phyloP scores from a whole-genome alignment of 352 stramenopile genomes.

The Pythium periplocum region DNA sequence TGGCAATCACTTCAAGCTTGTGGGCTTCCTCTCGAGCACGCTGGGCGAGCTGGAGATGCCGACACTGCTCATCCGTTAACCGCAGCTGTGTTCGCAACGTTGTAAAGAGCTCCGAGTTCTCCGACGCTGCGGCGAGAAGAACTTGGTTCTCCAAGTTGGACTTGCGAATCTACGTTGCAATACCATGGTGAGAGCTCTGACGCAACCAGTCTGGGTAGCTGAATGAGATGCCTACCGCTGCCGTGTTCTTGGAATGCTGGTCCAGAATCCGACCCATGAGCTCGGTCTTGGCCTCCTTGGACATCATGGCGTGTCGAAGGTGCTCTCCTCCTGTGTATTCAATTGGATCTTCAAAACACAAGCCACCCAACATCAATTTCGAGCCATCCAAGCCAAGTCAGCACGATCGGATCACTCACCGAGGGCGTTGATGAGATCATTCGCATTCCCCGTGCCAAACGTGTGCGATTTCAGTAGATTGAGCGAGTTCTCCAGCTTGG shows the following conservation, averaged over 20 bases:
- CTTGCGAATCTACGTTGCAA: constrained; percentile 51
- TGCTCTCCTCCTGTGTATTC: constrained; percentile 78
- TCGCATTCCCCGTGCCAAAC: constrained; percentile 60
- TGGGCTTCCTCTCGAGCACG: constrained; percentile 57
- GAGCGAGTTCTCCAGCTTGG: constrained; percentile 82
- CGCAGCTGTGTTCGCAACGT: constrained; percentile 48
- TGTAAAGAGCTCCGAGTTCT: constrained; percentile 55
- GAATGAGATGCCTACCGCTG: constrained; percentile 34
- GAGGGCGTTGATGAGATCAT: constrained; percentile 67
- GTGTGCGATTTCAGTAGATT: constrained; percentile 73
- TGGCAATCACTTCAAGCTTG: constrained; percentile 79
- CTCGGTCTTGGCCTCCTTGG: constrained; percentile 82
- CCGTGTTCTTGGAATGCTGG: constrained; percentile 71
- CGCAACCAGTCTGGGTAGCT: too few relatives aligned
- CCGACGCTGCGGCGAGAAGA: constrained; percentile 51
- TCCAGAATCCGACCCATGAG: constrained; percentile 71
- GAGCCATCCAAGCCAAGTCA: neutral
- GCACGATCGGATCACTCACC: constrained; percentile 28
- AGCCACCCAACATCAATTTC: neutral
- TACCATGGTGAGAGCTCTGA: too few relatives aligned
- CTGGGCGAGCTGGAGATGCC: constrained; percentile 38
- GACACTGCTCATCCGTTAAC: constrained; percentile 69
- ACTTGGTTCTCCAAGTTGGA: constrained; percentile 83
- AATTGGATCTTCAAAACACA: constrained; percentile 11
- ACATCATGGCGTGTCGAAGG: constrained; percentile 74